Evolutionary conservation across 768 basidiomycete species (phyloP).

Genomic region (Tulasnella sp.): DNA sequence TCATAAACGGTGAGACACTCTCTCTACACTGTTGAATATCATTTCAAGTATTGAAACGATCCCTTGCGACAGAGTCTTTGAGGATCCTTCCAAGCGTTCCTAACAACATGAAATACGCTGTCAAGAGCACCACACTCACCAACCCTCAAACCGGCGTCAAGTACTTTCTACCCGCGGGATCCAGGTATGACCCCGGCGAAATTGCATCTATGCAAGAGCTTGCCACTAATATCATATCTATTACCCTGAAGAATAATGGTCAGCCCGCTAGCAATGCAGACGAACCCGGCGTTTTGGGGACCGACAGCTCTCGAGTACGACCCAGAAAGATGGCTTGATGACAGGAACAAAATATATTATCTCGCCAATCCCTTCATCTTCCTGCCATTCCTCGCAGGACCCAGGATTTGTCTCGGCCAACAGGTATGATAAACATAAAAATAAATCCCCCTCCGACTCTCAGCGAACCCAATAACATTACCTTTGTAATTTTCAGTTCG

Average conservation of each 20-base stretch:
- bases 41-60: no score
- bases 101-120: slow-evolving; percentile 1
- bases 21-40: no score
- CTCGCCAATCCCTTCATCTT: slow-evolving; percentile 45
- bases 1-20: slow-evolving; percentile 45
- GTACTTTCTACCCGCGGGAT: slow-evolving; percentile 14
- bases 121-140: slow-evolving; percentile 3
- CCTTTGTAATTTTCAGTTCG: slow-evolving; percentile 48
- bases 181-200: no score
- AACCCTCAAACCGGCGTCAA: slow-evolving; percentile 14
- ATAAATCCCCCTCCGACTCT: no score
- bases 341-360: slow-evolving; percentile 20
- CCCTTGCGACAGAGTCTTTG: slow-evolving; percentile 40
- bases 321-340: slow-evolving; percentile 66
- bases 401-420: slow-evolving; percentile 32
- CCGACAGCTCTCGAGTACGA: slow-evolving; percentile 64
- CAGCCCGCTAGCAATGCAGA: not conserved
- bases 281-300: slow-evolving; percentile 53
- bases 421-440: no score
- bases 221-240: no score
- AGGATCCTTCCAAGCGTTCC: slow-evolving; percentile 43
- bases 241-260: not conserved
- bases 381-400: slow-evolving; percentile 64
- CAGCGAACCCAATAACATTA: not conserved
- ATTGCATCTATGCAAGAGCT: no score